A percentile compares a stretch with the other conserved stretches of the same genome.
Conservation (phyloP, 73 alveolate species). For the Tetrahymena malaccensis region DNA sequence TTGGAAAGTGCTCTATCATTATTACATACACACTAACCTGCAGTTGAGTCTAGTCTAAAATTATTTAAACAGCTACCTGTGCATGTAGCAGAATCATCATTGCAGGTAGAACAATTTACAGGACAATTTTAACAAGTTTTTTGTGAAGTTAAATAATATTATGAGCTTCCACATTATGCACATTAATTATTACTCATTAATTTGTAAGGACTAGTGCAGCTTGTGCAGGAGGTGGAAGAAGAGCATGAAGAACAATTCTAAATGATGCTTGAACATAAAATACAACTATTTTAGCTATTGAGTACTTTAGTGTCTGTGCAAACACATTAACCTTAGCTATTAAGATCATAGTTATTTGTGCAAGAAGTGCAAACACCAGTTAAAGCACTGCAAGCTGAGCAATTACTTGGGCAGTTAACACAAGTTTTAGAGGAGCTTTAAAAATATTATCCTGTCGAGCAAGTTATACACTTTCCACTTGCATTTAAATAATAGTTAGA, state of each 20-base stretch:
- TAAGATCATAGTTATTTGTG: not conserved
- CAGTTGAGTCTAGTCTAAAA: not conserved
- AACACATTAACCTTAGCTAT: not conserved
- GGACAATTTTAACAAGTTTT: not conserved
- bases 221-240: not conserved
- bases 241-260: not conserved
- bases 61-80: not conserved
- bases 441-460: not conserved
- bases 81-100: not conserved
- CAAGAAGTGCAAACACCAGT: not conserved
- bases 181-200: not conserved
- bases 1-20: not conserved
- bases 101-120: not conserved
- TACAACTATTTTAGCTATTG: not conserved
- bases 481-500: not conserved
- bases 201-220: not conserved
- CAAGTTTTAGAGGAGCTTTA: not conserved
- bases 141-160: not conserved
- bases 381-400: not conserved
- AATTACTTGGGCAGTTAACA: not conserved
- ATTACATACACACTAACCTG: not conserved
- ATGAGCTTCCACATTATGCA: not conserved
- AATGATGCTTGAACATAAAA: not conserved
- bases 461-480: not conserved
- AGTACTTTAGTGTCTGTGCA: not conserved